phyloP scores from a whole-genome alignment of 768 basidiomycete species.

The Termitomyces sp. region DNA sequence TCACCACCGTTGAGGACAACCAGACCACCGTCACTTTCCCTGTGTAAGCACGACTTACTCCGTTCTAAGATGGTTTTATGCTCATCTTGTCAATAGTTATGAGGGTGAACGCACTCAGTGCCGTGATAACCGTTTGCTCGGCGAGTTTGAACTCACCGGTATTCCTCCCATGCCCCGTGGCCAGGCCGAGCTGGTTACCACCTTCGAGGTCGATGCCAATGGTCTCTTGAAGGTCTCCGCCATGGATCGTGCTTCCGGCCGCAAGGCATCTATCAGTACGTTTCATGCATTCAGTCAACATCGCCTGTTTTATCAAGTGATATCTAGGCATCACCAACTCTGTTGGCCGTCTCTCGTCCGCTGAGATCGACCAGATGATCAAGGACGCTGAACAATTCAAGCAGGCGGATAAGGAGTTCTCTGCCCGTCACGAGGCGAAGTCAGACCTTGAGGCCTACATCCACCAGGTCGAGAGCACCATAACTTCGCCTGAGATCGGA shows the following conservation, averaged over 20 bases:
- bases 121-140: slow-evolving; percentile 97
- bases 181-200: slow-evolving; percentile 98
- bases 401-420: slow-evolving; percentile 96
- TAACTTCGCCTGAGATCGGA: slow-evolving; percentile 93
- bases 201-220: slow-evolving; percentile 99
- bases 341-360: slow-evolving; percentile 94
- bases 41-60: slow-evolving; percentile 49
- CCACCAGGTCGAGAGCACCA: slow-evolving; percentile 93
- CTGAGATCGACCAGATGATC: slow-evolving; percentile 99
- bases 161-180: slow-evolving; percentile 99
- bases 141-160: slow-evolving; percentile 98
- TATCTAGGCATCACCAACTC: slow-evolving; percentile 90
- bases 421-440: slow-evolving; percentile 95
- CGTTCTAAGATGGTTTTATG: not conserved
- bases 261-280: slow-evolving; percentile 96
- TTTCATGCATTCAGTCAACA: slow-evolving; percentile 9
- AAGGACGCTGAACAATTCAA: slow-evolving; percentile 99
- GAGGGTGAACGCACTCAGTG: slow-evolving; percentile 99
- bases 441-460: slow-evolving; percentile 97
- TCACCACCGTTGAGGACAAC: slow-evolving; percentile 99
- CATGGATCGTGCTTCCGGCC: slow-evolving; percentile 96
- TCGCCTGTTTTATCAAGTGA: slow-evolving; percentile 3
- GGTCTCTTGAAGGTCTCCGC: slow-evolving; percentile 99
- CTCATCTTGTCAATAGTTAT: slow-evolving; percentile 44
- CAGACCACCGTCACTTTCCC: slow-evolving; percentile 99